Evolutionary conservation across 805 yeast species (phyloP).

Genomic region (Kodamaea neixiangensis): DNA sequence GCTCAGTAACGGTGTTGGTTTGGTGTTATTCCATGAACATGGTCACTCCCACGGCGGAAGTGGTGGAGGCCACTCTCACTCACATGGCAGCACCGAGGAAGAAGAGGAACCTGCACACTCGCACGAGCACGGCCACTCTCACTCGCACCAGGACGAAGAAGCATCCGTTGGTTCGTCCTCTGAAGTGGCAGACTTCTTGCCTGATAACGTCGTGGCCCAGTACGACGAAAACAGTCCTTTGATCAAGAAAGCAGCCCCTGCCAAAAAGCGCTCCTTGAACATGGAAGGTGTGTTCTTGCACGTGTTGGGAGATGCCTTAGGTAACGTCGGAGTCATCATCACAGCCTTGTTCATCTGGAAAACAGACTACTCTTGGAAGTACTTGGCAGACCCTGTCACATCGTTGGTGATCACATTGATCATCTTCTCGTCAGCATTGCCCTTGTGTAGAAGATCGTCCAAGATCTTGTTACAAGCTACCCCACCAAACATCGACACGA

Average conservation of each 20-base stretch:
- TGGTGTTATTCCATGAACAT: constrained; percentile 82
- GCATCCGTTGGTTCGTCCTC: constrained; percentile 23
- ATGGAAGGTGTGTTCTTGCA: constrained; percentile 97
- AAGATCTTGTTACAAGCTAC: constrained; percentile 90
- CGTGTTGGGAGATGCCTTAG: constrained; percentile 94
- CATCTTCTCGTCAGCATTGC: constrained; percentile 88
- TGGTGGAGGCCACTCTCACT: constrained; percentile 37
- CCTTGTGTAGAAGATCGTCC: constrained; percentile 82
- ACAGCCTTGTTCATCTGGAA: constrained; percentile 94
- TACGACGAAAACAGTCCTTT: constrained; percentile 41
- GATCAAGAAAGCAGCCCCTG: constrained; percentile 14
- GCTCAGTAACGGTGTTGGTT: constrained; percentile 77
- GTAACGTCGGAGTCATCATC: constrained; percentile 88
- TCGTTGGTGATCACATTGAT: constrained; percentile 84
- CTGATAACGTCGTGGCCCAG: constrained; percentile 48
- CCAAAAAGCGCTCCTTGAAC: constrained; percentile 66
- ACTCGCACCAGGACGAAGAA: constrained; percentile 6
- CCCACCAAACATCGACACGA: constrained; percentile 79
- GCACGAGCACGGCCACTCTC: constrained; percentile 6
- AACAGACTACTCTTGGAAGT: constrained; percentile 86
- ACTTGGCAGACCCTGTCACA: constrained; percentile 80
- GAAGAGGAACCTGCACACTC: neutral
- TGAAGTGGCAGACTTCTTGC: constrained; percentile 41
- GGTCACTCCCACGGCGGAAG: constrained; percentile 57
- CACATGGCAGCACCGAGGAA: constrained; percentile 13